phyloP scores from a whole-genome alignment of 1,284 basidiomycete species.

The Prillingera fragicola region DNA sequence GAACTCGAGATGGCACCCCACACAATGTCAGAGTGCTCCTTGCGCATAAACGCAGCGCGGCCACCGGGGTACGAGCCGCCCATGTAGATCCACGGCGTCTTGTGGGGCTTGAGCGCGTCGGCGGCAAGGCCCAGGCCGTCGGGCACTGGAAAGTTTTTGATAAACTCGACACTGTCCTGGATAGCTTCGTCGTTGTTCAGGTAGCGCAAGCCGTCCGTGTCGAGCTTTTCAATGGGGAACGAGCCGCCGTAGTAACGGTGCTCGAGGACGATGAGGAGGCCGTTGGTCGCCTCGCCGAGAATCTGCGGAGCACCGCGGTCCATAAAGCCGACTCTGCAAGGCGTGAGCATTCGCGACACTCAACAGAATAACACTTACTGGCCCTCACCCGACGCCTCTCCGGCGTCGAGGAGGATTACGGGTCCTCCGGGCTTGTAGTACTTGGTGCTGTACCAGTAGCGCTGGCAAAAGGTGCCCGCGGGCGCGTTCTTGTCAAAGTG shows the following conservation, averaged over 20 bases:
- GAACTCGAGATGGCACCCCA: constrained; percentile 90
- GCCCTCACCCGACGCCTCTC: constrained; percentile 58
- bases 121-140: too few species aligned
- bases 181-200: constrained; percentile 82
- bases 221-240: constrained; percentile 60
- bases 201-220: constrained; percentile 73
- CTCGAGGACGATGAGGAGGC: constrained; percentile 76
- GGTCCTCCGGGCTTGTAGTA: constrained; percentile 71
- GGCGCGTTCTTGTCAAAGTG: constrained; percentile 51
- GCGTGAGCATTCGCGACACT: background rate
- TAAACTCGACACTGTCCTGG: constrained; percentile 87
- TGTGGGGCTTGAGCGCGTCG: constrained; percentile 47
- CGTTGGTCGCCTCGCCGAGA: constrained; percentile 70
- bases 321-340: constrained; percentile 16
- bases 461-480: constrained; percentile 49
- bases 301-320: constrained; percentile 46
- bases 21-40: constrained; percentile 67
- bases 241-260: constrained; percentile 69
- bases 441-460: constrained; percentile 77
- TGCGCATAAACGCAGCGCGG: constrained; percentile 85
- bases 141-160: constrained; percentile 67
- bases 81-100: constrained; percentile 85
- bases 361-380: constrained; percentile 18
- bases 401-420: constrained; percentile 73
- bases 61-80: constrained; percentile 80